These are phyloP conservation scores for Endotrypanum monterogeii DNA, from an alignment of 208 protist genomes.

Conservation along the genomic window DNA sequence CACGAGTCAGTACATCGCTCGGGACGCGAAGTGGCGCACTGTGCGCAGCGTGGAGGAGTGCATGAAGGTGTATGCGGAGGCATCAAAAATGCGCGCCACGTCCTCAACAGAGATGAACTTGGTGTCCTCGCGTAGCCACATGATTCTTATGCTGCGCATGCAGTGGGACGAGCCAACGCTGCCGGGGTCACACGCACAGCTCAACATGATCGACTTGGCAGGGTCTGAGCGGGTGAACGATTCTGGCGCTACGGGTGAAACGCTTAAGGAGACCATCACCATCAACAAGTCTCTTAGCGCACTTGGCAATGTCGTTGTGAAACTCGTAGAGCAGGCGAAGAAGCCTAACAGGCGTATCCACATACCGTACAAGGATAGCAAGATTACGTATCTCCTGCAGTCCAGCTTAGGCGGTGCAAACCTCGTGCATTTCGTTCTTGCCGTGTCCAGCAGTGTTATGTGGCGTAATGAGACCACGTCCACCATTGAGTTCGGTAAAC, in stretches of 20 bases:
- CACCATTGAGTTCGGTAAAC: constrained; percentile 92
- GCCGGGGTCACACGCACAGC: constrained; percentile 80
- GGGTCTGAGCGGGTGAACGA: constrained; percentile 89
- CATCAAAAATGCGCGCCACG: constrained; percentile 68
- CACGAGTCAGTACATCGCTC: constrained; percentile 84
- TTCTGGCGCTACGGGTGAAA: constrained; percentile 85
- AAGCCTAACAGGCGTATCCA: constrained; percentile 73
- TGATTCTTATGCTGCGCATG: constrained; percentile 89
- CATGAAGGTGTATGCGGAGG: constrained; percentile 84
- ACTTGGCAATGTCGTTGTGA: constrained; percentile 92
- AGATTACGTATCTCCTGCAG: constrained; percentile 93
- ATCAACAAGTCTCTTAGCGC: constrained; percentile 96
- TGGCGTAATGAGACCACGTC: constrained; percentile 86
- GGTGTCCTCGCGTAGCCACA: constrained; percentile 90
- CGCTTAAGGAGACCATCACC: constrained; percentile 90
- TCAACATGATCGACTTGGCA: constrained; percentile 95
- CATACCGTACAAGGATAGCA: constrained; percentile 94
- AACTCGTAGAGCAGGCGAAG: constrained; percentile 90
- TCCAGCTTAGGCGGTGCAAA: constrained; percentile 89
- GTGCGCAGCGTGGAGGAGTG: constrained; percentile 68
- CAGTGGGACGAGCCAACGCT: constrained; percentile 91
- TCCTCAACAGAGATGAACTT: constrained; percentile 92
- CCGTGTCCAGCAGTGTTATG: constrained; percentile 75
- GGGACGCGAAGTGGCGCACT: constrained; percentile 77
- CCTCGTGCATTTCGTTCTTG: constrained; percentile 88